Evolutionary conservation across 2,329 filamentous ascomycete species (phyloP), one percentile per base, ranked within the genome.

Genomic region (Penicillium sp.): DNA sequence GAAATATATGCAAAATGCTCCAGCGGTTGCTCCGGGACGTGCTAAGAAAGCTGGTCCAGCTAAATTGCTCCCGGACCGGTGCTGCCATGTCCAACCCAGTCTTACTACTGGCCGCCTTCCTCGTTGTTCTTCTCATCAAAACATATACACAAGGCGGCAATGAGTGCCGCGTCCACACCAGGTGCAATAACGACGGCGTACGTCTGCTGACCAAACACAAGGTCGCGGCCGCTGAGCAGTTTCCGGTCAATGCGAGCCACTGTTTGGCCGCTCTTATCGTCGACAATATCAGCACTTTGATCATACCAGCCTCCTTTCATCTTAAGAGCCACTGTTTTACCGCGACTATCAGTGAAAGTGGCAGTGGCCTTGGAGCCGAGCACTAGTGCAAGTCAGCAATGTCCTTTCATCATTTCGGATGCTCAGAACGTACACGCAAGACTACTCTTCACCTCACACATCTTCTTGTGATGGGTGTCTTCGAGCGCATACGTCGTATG

Each of bases 71-170:
- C 17, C 17, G 17, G 17, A 19, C 17, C 17, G 17, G 17, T 19
- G 17, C 17, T 19, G 17, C 17, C 17, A 19, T 19, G 17, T 19
- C 17, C 17, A 19, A 19, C 17, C 31, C 5, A 19, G 32, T 34
- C 3, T 9, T 34, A 32, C 37, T 48, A 48, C 34, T 29, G 28
- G 2, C 41, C 13, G 6, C 47, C 24, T 28, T 50, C 40, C n/a
- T 79, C 74, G 42, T 81, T 78, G 50, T 83, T 78, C 70, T 77
- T 77, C 74, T 86, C 82, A 55, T 87, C 84, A 52, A 87, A 69
- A 53, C 78, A 81, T 45, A 87, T 81, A 61, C 82, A 86, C 60
- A 87, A 70, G 10, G 83, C 84, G 0, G 75, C 79, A 56, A 87
- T 77, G 41, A 87, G 61, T 4, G 80, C 77, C 66, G 84, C 75